Percentiles rank a stretch among this genome's conserved stretches.
phyloP scores from a whole-genome alignment of 306 rosid species.

The Gastrolobium villosum region DNA sequence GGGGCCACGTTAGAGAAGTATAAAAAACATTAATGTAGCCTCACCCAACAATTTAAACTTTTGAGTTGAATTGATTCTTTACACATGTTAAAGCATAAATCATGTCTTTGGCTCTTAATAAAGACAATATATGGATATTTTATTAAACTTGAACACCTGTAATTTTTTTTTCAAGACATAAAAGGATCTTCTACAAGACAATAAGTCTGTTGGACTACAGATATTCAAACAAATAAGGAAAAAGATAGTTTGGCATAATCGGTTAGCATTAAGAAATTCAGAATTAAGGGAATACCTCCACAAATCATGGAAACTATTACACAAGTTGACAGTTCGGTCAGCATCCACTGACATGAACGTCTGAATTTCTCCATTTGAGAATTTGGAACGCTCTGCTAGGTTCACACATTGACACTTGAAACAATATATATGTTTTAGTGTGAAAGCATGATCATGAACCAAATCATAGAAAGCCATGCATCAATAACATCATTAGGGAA shows the following conservation, averaged over 20 bases:
- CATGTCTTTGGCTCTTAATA: constrained; percentile 1
- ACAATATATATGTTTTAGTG: constrained; percentile 42
- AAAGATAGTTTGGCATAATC: constrained; percentile 19
- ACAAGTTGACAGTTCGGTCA: constrained; percentile 90
- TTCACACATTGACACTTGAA: constrained; percentile 76
- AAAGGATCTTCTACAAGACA: constrained; percentile 29
- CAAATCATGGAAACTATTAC: constrained; percentile 88
- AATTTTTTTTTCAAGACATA: constrained; percentile 3
- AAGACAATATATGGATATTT: neutral
- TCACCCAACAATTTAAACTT: too few species aligned
- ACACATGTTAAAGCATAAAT: neutral
- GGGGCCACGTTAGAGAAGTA: too few species aligned
- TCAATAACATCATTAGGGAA: constrained; percentile 32
- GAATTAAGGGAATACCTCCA: constrained; percentile 76
- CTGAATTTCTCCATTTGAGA: constrained; percentile 93
- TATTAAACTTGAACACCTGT: constrained; percentile 12
- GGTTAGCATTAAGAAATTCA: constrained; percentile 28
- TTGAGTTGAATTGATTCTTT: too few species aligned
- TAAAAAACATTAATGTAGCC: too few species aligned
- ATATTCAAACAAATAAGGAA: neutral
- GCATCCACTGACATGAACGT: constrained; percentile 97
- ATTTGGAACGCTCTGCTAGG: constrained; percentile 88
- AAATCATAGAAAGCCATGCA: constrained; percentile 16
- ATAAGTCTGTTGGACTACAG: constrained; percentile 33
- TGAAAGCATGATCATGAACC: constrained; percentile 23